phyloP scores from a whole-genome alignment of 148 eudicot genomes.

The Simmondsia chinensis region DNA sequence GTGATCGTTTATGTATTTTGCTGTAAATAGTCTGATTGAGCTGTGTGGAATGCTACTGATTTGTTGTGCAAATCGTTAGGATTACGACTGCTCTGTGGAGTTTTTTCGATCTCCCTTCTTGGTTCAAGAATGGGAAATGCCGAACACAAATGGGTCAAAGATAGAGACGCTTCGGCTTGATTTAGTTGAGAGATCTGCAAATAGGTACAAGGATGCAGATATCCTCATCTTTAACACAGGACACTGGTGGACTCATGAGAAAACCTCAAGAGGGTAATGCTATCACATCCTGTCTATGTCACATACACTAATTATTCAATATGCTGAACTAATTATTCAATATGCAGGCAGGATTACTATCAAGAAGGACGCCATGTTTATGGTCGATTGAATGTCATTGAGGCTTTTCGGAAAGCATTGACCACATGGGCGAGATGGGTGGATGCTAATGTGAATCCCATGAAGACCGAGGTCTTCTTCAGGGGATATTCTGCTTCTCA shows the following conservation, averaged over 20 bases:
- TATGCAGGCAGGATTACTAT: constrained; percentile 56
- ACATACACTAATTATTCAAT: neutral
- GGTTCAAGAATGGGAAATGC: constrained; percentile 61
- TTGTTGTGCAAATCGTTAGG: constrained; percentile 20
- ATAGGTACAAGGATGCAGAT: constrained; percentile 51
- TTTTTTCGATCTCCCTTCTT: constrained; percentile 51
- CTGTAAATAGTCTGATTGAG: too few species aligned
- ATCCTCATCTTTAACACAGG: constrained; percentile 74
- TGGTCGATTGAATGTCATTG: constrained; percentile 29
- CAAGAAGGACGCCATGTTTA: constrained; percentile 82
- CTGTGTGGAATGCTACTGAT: neutral
- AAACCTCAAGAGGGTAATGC: constrained; percentile 53
- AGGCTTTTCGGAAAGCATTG: constrained; percentile 56
- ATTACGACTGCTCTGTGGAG: constrained; percentile 62
- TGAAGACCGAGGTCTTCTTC: constrained; percentile 49
- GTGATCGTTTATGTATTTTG: too few species aligned
- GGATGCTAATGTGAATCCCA: constrained; percentile 44
- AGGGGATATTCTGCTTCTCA: constrained; percentile 62
- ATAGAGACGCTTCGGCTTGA: constrained; percentile 63
- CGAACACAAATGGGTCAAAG: constrained; percentile 34
- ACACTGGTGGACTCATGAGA: constrained; percentile 88
- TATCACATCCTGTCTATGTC: too few species aligned
- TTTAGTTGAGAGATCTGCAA: constrained; percentile 36
- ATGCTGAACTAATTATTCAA: neutral
- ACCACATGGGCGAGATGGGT: constrained; percentile 82